phyloP scores from a whole-genome alignment of 805 yeast genomes.

The Saturnispora zaruensis region DNA sequence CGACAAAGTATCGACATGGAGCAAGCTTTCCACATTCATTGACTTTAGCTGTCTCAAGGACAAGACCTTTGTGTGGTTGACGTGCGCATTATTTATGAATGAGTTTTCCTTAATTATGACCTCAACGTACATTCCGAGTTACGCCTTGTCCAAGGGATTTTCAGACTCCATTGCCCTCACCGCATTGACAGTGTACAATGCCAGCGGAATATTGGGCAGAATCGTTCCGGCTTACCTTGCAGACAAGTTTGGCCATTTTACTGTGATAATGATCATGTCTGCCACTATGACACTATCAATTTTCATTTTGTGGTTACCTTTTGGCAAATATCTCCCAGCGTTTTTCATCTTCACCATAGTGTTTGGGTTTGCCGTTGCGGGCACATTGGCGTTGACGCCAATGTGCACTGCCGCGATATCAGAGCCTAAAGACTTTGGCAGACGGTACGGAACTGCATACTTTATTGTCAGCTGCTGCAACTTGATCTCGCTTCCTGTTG shows the following conservation, averaged over 20 bases:
- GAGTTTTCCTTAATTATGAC: conserved; percentile 48
- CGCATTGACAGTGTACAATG: conserved; percentile 39
- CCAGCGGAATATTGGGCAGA: conserved; percentile 37
- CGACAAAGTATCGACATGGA: neutral
- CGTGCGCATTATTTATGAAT: conserved; percentile 35
- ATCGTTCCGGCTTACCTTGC: conserved; percentile 37
- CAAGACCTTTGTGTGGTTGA: conserved; percentile 32
- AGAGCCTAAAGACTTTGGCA: conserved; percentile 58
- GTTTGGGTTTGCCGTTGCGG: conserved; percentile 54
- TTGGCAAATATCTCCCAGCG: conserved; percentile 37
- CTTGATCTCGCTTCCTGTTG: conserved; percentile 41
- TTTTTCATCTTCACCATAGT: conserved; percentile 45
- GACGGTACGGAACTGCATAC: conserved; percentile 61
- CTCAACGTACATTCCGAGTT: conserved; percentile 48
- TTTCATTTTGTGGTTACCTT: conserved; percentile 54
- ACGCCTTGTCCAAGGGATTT: conserved; percentile 44
- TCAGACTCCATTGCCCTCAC: conserved; percentile 33
- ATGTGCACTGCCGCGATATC: conserved; percentile 61
- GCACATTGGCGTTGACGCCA: conserved; percentile 58
- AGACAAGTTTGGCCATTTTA: conserved; percentile 39
- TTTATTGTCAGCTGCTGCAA: conserved; percentile 37
- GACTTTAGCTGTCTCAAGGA: conserved; percentile 37
- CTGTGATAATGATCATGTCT: conserved; percentile 32
- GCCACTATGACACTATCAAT: conserved; percentile 35
- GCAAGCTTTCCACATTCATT: conserved; percentile 24